Evolutionary conservation across 2,329 filamentous ascomycete genomes (phyloP).

Genomic region (Cadophora sp.): DNA sequence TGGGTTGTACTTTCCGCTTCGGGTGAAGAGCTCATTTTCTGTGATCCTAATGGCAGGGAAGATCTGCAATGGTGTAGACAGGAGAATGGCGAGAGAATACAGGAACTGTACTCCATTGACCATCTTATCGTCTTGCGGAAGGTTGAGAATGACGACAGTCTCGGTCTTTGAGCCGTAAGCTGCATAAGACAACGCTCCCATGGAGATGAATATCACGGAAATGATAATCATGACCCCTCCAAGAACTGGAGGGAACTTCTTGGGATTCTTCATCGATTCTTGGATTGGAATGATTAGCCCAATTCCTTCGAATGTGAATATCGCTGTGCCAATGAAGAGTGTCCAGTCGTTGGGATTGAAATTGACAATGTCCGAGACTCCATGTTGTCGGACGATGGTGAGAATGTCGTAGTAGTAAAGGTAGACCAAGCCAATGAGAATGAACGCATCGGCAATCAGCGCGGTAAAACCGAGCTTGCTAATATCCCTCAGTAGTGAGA

Average conservation of each 20-base stretch:
- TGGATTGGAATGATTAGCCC: constrained; percentile 98
- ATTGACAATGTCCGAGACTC: constrained; percentile 82
- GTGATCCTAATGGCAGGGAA: constrained; percentile 98
- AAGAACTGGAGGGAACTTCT: constrained; percentile 89
- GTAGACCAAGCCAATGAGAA: constrained; percentile 88
- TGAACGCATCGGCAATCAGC: constrained; percentile 91
- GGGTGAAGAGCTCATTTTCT: constrained; percentile 91
- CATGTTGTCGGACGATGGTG: constrained; percentile 75
- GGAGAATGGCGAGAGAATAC: constrained; percentile 95
- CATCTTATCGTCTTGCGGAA: constrained; percentile 93
- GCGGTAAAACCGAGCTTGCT: constrained; percentile 97
- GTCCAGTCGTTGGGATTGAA: constrained; percentile 97
- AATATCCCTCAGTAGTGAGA: constrained; percentile 94
- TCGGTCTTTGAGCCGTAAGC: constrained; percentile 95
- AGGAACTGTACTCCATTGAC: constrained; percentile 97
- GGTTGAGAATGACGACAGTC: constrained; percentile 94
- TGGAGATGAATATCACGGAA: constrained; percentile 86
- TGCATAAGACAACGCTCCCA: constrained; percentile 93
- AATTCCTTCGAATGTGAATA: constrained; percentile 98
- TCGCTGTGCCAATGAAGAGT: constrained; percentile 96
- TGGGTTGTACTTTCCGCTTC: constrained; percentile 96
- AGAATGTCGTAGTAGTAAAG: constrained; percentile 94
- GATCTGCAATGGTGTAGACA: constrained; percentile 94
- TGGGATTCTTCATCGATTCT: constrained; percentile 91
- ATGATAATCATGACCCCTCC: constrained; percentile 94